phyloP scores from a whole-genome alignment of 1,284 basidiomycete species.

The Melanopsichium pennsylvanicum region DNA sequence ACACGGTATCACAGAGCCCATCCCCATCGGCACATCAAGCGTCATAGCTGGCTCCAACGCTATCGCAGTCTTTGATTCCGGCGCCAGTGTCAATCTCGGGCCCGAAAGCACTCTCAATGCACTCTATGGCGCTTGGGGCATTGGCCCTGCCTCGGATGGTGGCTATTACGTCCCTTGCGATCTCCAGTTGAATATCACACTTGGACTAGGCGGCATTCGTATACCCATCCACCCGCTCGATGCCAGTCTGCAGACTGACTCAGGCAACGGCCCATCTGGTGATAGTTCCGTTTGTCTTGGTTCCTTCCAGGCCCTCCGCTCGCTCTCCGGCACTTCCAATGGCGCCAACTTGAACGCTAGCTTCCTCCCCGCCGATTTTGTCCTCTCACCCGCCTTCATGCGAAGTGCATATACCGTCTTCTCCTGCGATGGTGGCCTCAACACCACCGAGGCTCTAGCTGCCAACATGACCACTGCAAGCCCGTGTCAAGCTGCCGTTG shows the following conservation, averaged over 20 bases:
- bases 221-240: slow-evolving; percentile 60
- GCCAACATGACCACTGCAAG: slow-evolving; percentile 27
- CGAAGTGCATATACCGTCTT: slow-evolving; percentile 57
- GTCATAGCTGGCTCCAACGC: slow-evolving; percentile 34
- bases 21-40: slow-evolving; percentile 37
- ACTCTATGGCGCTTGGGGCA: slow-evolving; percentile 57
- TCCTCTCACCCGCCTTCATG: slow-evolving; percentile 56
- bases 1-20: slow-evolving; percentile 27
- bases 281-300: slow-evolving; percentile 47
- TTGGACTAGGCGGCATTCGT: slow-evolving; percentile 38
- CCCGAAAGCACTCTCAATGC: slow-evolving; percentile 48
- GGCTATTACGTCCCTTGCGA: slow-evolving; percentile 58
- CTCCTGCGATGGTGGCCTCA: slow-evolving; percentile 45
- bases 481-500: slow-evolving; percentile 47
- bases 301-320: slow-evolving; percentile 54
- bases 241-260: slow-evolving; percentile 31
- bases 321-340: slow-evolving; percentile 30
- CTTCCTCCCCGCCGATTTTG: slow-evolving; percentile 51
- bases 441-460: slow-evolving; percentile 13
- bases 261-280: slow-evolving; percentile 25
- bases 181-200: slow-evolving; percentile 51
- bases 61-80: slow-evolving; percentile 51
- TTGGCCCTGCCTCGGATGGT: slow-evolving; percentile 50
- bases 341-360: slow-evolving; percentile 30
- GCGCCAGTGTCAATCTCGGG: slow-evolving; percentile 50